These are phyloP conservation scores for Thymus mandschuricus DNA, from an alignment of 257 asterid species.

Conservation along the genomic window DNA sequence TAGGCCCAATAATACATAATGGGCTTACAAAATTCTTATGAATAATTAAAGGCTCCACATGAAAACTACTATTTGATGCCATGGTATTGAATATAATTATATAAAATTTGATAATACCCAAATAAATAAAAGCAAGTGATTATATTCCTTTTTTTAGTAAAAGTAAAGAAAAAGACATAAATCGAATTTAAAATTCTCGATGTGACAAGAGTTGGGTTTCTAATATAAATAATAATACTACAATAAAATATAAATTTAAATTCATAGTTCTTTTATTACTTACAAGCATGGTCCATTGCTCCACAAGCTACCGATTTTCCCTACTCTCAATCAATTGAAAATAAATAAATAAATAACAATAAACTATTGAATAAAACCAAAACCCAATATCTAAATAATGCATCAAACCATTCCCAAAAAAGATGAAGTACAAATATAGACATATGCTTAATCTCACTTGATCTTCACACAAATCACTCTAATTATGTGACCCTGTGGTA, in stretches of 20 bases:
- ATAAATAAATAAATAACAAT: too few relatives aligned
- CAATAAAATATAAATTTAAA: slow-evolving; percentile 1
- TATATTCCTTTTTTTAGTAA: too few relatives aligned
- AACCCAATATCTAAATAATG: neutral
- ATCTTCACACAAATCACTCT: neutral
- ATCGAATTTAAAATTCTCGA: slow-evolving; percentile 7
- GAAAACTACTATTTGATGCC: neutral
- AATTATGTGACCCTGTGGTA: slow-evolving; percentile 17
- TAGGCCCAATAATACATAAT: neutral
- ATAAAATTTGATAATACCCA: too few relatives aligned
- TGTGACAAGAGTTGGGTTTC: neutral
- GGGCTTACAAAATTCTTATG: neutral
- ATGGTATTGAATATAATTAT: too few relatives aligned
- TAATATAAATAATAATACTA: too few relatives aligned
- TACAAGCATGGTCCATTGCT: slow-evolving; percentile 37
- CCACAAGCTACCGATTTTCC: slow-evolving; percentile 27
- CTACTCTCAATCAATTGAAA: slow-evolving; percentile 19
- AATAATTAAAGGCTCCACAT: neutral
- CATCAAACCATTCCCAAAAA: neutral
- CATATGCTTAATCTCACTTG: neutral
- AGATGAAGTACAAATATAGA: too few relatives aligned
- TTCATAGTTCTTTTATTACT: slow-evolving; percentile 29
- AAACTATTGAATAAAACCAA: neutral
- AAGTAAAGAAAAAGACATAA: too few relatives aligned
- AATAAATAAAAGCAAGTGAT: neutral